Percentiles rank a stretch among this genome's conserved stretches.
These are phyloP conservation scores for Sordariomycetes sp. DNA, from an alignment of 2,329 filamentous ascomycete species.

Conservation along the genomic window DNA sequence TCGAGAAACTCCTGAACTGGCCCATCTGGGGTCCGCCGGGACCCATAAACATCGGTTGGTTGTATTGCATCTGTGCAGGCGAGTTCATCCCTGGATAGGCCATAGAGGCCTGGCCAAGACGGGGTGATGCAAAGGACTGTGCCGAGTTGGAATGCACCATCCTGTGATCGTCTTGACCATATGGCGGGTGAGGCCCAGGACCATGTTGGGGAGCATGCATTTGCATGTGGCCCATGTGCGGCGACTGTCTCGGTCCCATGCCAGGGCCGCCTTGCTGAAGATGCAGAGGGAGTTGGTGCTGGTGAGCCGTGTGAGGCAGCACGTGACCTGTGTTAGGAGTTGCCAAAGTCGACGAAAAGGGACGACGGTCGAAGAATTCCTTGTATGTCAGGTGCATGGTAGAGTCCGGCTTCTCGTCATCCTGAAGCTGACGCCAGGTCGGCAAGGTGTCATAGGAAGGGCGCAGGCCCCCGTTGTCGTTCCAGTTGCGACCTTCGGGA, in stretches of 20 bases:
- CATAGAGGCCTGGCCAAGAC: constrained; percentile 61
- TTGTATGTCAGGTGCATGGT: constrained; percentile 61
- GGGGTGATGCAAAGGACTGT: constrained; percentile 79
- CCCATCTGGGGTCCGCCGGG: constrained; percentile 62
- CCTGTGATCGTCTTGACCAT: constrained; percentile 72
- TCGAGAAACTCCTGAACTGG: constrained; percentile 62
- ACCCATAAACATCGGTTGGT: constrained; percentile 63
- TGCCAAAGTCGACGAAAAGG: constrained; percentile 48
- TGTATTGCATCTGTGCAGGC: constrained; percentile 61
- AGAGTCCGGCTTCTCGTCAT: constrained; percentile 61
- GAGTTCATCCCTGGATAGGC: constrained; percentile 62
- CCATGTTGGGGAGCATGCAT: constrained; percentile 66
- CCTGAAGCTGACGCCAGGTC: constrained; percentile 67
- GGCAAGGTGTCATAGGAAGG: constrained; percentile 77
- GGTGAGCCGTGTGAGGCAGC: constrained; percentile 66
- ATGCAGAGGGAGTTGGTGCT: constrained; percentile 76
- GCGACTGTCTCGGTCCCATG: constrained; percentile 58
- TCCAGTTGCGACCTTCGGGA: constrained; percentile 50
- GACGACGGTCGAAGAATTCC: constrained; percentile 67
- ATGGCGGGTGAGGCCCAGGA: constrained; percentile 55
- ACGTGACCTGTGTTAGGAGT: constrained; percentile 62
- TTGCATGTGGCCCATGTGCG: constrained; percentile 70
- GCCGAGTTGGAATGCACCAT: constrained; percentile 83
- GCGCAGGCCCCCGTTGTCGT: constrained; percentile 72
- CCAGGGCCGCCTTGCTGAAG: constrained; percentile 66